Evolutionary conservation across 1,139 yeast species (phyloP), one percentile per base, ranked within the genome.

Genomic region (Nakaseomyces sp.): DNA sequence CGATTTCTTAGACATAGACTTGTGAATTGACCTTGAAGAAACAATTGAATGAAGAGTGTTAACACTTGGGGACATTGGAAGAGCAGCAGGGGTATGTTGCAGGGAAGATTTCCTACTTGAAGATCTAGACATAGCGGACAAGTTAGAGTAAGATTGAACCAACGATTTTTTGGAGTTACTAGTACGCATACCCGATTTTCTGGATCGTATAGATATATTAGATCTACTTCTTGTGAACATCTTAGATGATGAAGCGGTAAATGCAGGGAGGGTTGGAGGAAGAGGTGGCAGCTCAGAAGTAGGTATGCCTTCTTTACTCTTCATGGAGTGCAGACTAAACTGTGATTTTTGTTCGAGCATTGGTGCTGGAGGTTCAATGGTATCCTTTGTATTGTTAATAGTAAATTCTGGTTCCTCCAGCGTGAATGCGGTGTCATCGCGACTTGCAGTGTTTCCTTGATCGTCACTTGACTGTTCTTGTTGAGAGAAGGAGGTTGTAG

Each of bases 331-430:
- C 7, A 54, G 49, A 37, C 64, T 58, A 37, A 61, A 60, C 41
- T 60, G 61, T 3, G 65, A 55, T 37, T 58, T 59, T 41, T 61
- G 63, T 31, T 44, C 22, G 10, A 60, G 35, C 31, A 42, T 54
- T 15, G 65, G 65, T 6, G 64, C 59, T 24, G 43, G 45, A n/a
- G 47, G 39, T 15, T 50, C 50, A 32, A 2, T 18, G 12, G 31
- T 29, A 17, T 26, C 29, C 13, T 29, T 38, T 24, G 25, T 29
- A 30, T 38, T 32, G 5, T 37, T 43, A 12, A 32, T 42, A 9
- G 39, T 28, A 13, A 16, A 40, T 17, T 26, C 32, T 18, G 24
- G 19, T 29, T 29, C 36, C 5, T 25, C 29, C 16, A 16, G 24
- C 4, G 32, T 20, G 8, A 28, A 20, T n/a, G 6, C 26, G 31